Evolutionary conservation across 2,329 filamentous ascomycete species (phyloP), one percentile per base, ranked within the genome.

Genomic region (Pyricularia grisea): DNA sequence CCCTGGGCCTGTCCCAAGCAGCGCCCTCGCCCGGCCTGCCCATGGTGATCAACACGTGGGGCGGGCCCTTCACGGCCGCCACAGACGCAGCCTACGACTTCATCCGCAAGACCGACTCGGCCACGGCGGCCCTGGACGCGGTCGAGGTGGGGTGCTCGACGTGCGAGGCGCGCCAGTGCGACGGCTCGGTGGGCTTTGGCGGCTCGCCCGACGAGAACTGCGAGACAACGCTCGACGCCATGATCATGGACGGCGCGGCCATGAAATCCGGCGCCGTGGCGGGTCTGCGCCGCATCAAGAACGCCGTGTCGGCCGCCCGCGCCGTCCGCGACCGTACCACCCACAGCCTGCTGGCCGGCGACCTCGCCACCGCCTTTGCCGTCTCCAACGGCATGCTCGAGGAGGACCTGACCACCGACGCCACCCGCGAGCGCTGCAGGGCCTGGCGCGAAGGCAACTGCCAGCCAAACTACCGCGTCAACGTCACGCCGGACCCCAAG

Each of bases 161-260:
- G 1, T 87, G 85, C 75, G 84, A 87, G 73, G 75, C 74, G 69
- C 79, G 81, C 67, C 84, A 83, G 71, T 87, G 85, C 76, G 84
- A 87, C 73, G 81, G 81, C 66, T 85, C 80, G 55, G 85, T 87
- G 55, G 85, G 85, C 67, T 85, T 78, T 72, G 84, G 84, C 68
- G 84, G 85, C 9, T 85, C 84, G 2, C 84, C 84, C 0, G 84
- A 85, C 71, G 85, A 87, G 74, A 74, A 76, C 36, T 87, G 85
- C 76, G 85, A 87, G 77, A 87, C 85, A 3, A 86, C 84, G 0
- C 82, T 87, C 17, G 85, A 87, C 75, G 84, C 85, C n/a, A 80
- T 87, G 78, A 81, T 87, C 74, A 86, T 87, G 81, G 84, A 87
- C 73, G 84, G 85, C 31, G 76, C 75, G 0, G 83, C 79, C n/a